phyloP scores from a whole-genome alignment of 2,329 filamentous ascomycete genomes.

The Chaetomium globosum region DNA sequence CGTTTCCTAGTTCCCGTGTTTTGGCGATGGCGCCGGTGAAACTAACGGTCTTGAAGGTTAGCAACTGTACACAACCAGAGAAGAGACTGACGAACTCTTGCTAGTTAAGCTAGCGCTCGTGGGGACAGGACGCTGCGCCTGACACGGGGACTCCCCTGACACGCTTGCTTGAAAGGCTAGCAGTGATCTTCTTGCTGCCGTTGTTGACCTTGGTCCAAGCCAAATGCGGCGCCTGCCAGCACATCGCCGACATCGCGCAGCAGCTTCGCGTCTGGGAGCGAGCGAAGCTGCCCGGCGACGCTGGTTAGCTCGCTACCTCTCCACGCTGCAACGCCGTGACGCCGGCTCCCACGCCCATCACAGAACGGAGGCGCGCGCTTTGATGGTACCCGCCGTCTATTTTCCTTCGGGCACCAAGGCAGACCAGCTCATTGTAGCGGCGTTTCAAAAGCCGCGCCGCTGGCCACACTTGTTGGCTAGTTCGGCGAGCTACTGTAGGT shows the following conservation, averaged over 20 bases:
- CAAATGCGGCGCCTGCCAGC: slow-evolving; percentile 1
- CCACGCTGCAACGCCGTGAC: not conserved
- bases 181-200: not conserved
- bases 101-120: not conserved
- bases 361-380: not conserved
- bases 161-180: not conserved
- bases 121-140: not conserved
- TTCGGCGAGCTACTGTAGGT: not conserved
- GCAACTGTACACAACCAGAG: not conserved
- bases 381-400: not conserved
- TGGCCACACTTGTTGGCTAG: not conserved
- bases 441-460: not conserved
- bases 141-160: no score
- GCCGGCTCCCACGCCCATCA: not conserved
- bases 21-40: no score
- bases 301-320: not conserved
- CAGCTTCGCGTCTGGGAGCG: not conserved
- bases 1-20: not conserved
- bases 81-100: not conserved
- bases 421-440: not conserved
- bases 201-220: not conserved
- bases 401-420: not conserved
- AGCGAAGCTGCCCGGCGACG: not conserved
- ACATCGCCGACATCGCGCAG: not conserved
- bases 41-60: not conserved